Evolutionary conservation across 2,329 filamentous ascomycete species (phyloP), one percentile per base, ranked within the genome.

Genomic region (Monosporascus sp.): DNA sequence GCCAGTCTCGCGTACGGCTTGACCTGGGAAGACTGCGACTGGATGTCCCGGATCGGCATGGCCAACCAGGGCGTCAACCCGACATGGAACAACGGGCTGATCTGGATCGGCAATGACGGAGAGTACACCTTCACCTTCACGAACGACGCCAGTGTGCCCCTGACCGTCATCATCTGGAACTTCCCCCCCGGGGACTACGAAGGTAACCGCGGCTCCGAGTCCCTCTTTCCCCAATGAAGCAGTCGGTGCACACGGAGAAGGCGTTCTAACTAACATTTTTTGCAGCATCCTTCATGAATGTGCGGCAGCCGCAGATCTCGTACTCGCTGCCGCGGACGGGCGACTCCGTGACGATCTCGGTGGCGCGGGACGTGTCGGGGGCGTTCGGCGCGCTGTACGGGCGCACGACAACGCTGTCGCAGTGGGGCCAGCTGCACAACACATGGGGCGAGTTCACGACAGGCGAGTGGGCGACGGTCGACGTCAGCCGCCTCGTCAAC

Each of bases 381-480:
- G 74, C 67, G n/a, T 77, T 70, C 62, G 63, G 73, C 6, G 65
- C 68, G 15, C 63, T 73, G 27, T 71, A 67, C 63, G 52, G 61
- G 54, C 53, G 53, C 48, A 39, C 46, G 27, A 66, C 63, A 7
- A 43, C 58, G 17, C 62, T 69, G 54, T 71, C 68, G 38, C 53
- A 54, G 52, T 67, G 60, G 52, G 74, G 74, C 38, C 72, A 73
- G 61, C 60, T 75, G 48, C 59, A 62, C 57, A 70, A 77, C 57
- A 75, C 74, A 35, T 76, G 74, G 71, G 71, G 67, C 50, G 74
- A 77, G 66, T 72, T 69, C 52, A 75, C 67, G 52, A 72, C 53
- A 0, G 58, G 56, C 6, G 47, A 49, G 24, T 58, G 51, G 69
- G 69, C 70, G 2, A 70, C 68, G 2, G 59, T 71, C 37, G 65